Evolutionary conservation across 2,329 filamentous ascomycete species (phyloP), one percentile per base, ranked within the genome.

Genomic region (Paecilomyces fulvus): DNA sequence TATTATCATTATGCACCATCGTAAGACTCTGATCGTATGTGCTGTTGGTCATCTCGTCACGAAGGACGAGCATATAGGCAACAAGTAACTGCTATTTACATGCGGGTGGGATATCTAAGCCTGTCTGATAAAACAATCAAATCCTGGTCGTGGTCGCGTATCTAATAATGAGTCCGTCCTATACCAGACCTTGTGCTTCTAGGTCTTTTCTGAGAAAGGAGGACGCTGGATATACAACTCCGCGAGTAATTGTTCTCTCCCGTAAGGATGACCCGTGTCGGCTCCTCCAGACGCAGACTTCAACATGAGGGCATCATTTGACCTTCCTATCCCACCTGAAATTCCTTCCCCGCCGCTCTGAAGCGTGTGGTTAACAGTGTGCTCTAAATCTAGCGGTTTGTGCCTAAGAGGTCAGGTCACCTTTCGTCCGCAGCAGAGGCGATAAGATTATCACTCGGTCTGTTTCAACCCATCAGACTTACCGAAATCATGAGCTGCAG

Each of bases 121-220:
- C 7, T 25, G 4, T 23, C 25, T n/a, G 21, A 49, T 25, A 49
- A 12, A 49, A 10, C 10, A 49, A 49, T 49, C 48, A 28, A 25
- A 14, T 49, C 8, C 11, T 12, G 10, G 12, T 12, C 25, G 5
- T 20, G 50, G 49, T 49, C 30, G 28, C 51, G 28, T 48, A 54
- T 49, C 56, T 55, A 52, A 54, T 55, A 51, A 31, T 23, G 46
- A 37, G 46, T 53, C 43, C 50, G 54, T 51, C 49, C 28, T 56
- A 61, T 50, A 53, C 56, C 43, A 59, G 50, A 53, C 56, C 53
- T 54, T 62, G 56, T 43, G 58, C 17, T 56, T 59, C 57, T 59
- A 66, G 53, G 49, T 60, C 58, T 58, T 59, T 51, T 55, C 60
- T 54, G 50, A 62, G 56, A 62, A 64, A 60, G 56, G 64, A 67